Evolutionary conservation across 2,329 filamentous ascomycete species (phyloP), one percentile per base, ranked within the genome.

Genomic region (Clarireedia sp.): DNA sequence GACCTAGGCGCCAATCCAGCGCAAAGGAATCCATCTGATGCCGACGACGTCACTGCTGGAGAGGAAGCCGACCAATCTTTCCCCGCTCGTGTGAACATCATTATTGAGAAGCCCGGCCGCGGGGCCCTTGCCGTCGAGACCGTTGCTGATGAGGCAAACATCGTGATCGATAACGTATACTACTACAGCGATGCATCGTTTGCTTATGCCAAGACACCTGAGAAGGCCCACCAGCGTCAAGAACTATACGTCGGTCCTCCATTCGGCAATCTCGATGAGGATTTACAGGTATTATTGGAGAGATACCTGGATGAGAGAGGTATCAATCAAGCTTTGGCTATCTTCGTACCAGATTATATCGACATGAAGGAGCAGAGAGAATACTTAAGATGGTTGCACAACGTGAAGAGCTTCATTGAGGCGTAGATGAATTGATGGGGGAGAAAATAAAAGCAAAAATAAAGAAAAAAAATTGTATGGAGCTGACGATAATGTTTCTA

Each of bases 351-450:
- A 38, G 91, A 97, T 72, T 99, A 96, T 76, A 91, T 97, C 68
- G 90, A 97, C 70, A 83, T 88, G 74, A 99, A 99, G 85, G 94
- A 99, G 82, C 92, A 97, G 82, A 87, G 85, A 75, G 94, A 99
- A 80, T 99, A 99, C 73, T 76, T 95, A 59, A 76, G 80, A 63
- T 99, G 95, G 94, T 77, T 99, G 72, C 81, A 84, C 72, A 88
- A 87, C 69, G 81, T 96, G 73, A 94, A 92, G 83, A 76, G 74
- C 60, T 96, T 97, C 69, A 78, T 96, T 63, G 86, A 88, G 70
- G 84, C 83, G 59, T 90, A 76, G 40, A 55, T 14, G 8, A 52
- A 8, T 38, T 17, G 19, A 16, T 16, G 6, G 8, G 10, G 12
- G 23, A 53, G 45, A 24, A 21, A 38, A 46, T 52, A 16, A 19